These are phyloP conservation scores for Yamadazyma epiphylla DNA, from an alignment of 1,139 yeast species.

Conservation along the genomic window DNA sequence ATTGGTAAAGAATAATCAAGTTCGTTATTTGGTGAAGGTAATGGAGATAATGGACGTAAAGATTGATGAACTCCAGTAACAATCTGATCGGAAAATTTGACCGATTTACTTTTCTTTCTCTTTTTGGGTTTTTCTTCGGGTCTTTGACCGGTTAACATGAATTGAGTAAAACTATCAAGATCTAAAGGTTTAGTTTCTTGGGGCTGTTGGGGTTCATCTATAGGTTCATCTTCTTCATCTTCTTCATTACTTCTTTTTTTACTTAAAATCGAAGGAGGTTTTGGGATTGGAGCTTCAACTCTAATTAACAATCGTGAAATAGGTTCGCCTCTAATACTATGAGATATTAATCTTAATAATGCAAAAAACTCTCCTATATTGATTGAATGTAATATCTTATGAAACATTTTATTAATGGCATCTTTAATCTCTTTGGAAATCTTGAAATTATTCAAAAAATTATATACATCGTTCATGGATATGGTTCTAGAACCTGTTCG, in stretches of 20 bases:
- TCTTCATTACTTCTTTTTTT: slow-evolving; percentile 49
- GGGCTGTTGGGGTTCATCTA: slow-evolving; percentile 1
- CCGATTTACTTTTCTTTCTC: slow-evolving; percentile 49
- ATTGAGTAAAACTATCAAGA: slow-evolving; percentile 70
- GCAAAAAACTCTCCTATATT: slow-evolving; percentile 79
- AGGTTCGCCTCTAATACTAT: slow-evolving; percentile 42
- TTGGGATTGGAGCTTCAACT: slow-evolving; percentile 56
- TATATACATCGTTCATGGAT: slow-evolving; percentile 58
- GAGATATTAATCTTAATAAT: slow-evolving; percentile 60
- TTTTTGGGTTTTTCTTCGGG: slow-evolving; percentile 41
- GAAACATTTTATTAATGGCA: slow-evolving; percentile 47
- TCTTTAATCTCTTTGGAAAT: slow-evolving; percentile 41
- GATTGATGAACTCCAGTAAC: slow-evolving; percentile 41
- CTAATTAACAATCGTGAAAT: slow-evolving; percentile 52
- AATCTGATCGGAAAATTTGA: slow-evolving; percentile 66
- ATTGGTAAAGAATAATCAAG: slow-evolving; percentile 66
- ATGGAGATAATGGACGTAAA: slow-evolving; percentile 20
- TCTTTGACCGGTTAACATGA: slow-evolving; percentile 68
- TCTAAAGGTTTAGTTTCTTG: slow-evolving; percentile 36
- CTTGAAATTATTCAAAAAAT: slow-evolving; percentile 58
- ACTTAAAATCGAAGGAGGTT: slow-evolving; percentile 64
- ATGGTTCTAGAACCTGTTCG: slow-evolving; percentile 55
- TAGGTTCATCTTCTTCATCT: slow-evolving; percentile 24
- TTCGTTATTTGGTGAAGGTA: slow-evolving; percentile 19
- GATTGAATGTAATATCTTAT: slow-evolving; percentile 45